Evolutionary conservation across 2,329 filamentous ascomycete genomes (phyloP), one percentile per base, ranked within the genome.

Genomic region (Teratosphaeria epicoccoides): DNA sequence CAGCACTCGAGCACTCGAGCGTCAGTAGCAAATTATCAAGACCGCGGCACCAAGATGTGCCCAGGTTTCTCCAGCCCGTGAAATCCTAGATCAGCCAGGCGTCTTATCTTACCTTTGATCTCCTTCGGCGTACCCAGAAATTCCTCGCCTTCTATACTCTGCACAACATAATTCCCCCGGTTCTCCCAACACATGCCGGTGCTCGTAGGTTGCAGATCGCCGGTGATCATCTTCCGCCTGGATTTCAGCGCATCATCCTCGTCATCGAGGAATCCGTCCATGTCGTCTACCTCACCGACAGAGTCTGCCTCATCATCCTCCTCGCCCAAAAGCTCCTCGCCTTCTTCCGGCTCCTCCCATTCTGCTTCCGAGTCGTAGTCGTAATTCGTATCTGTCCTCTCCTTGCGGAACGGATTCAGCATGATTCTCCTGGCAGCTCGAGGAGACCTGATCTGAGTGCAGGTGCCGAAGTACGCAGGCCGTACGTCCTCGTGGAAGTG

Each of bases 191-290:
- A 93, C 9, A 97, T 71, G 0, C 91, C 93, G 3, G 83, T 88
- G 64, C 79, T 86, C 43, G 85, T 74, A 0, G 89, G 88, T 63
- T 90, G 81, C 62, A 94, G 76, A 57, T 87, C 82, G 25, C 83
- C 81, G 26, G 73, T 79, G 61, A 79, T 72, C 6, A 78, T 68
- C 70, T 83, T 68, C 66, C 79, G 72, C 73, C 79, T 77, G 70
- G 73, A 65, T 71, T 78, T 63, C 68, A 93, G 87, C 49, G 55
- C 57, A 50, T 67, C 65, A 24, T 94, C 87, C 5, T 87, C 87
- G 61, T 94, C 88, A 59, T 95, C 90, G 1, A 96, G 74, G 63
- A 96, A 96, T 17, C 83, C 90, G 3, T 88, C 87, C 83, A 95
- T 85, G 54, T 94, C 89, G 56, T 87, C 85, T 14, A 87, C 85